Conservation (phyloP, 2,329 filamentous ascomycete genomes). For the Fusarium equiseti region DNA sequence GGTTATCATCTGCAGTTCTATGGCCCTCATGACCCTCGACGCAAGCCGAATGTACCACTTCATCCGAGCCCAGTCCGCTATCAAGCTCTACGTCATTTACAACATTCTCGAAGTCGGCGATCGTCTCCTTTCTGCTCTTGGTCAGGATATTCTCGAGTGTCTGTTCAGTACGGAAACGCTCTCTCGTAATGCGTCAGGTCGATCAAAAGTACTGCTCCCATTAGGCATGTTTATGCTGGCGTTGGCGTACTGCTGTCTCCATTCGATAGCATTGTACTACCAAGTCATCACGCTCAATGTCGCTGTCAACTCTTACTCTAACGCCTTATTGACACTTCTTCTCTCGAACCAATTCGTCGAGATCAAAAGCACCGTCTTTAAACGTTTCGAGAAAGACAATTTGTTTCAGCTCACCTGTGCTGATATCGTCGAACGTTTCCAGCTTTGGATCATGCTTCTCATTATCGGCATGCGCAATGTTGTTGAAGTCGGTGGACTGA, state of each 20-base stretch:
- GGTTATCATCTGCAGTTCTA: constrained; percentile 86
- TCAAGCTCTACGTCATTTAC: constrained; percentile 99
- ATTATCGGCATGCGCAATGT: constrained; percentile 98
- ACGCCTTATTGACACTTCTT: constrained; percentile 89
- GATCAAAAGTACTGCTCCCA: constrained; percentile 89
- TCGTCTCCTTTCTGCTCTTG: constrained; percentile 87
- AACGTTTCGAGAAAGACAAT: constrained; percentile 98
- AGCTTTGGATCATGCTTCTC: constrained; percentile 95
- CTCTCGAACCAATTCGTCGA: constrained; percentile 99
- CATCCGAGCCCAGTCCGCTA: constrained; percentile 94
- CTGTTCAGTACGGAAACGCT: constrained; percentile 94
- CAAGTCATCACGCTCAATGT: constrained; percentile 98
- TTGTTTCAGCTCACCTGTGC: constrained; percentile 96
- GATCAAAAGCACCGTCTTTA: constrained; percentile 98
- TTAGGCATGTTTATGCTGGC: constrained; percentile 92
- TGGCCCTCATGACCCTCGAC: constrained; percentile 89
- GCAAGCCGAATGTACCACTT: constrained; percentile 98
- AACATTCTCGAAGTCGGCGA: constrained; percentile 96
- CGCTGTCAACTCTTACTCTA: constrained; percentile 98
- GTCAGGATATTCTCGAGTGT: constrained; percentile 96
- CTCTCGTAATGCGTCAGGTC: constrained; percentile 86
- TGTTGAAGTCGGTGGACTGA: constrained; percentile 91
- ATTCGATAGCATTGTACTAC: constrained; percentile 91
- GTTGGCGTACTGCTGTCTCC: constrained; percentile 86
- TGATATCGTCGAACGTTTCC: constrained; percentile 96